These are phyloP conservation scores for Coleophoma crateriformis DNA, from an alignment of 2,329 filamentous ascomycete species.

Conservation along the genomic window DNA sequence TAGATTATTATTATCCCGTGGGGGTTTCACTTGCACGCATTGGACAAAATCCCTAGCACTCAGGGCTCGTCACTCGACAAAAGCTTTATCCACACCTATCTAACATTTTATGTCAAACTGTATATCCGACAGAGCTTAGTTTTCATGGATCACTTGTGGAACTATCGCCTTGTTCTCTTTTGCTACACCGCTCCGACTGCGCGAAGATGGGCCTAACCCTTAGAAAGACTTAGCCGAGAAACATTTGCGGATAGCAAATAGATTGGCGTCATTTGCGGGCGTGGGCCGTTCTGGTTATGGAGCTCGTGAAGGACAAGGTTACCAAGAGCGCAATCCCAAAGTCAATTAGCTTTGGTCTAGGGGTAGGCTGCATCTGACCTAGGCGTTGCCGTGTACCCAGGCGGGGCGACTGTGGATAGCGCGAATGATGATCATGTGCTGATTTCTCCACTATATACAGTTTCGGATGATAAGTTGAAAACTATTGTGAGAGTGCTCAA, in stretches of 20 bases:
- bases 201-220: too few relatives aligned
- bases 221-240: slow-evolving; percentile 10
- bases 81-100: too few relatives aligned
- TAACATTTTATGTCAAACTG: too few relatives aligned
- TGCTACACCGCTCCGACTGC: too few relatives aligned
- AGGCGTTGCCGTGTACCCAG: slow-evolving; percentile 45
- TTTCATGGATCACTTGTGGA: too few relatives aligned
- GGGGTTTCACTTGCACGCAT: too few relatives aligned
- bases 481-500: slow-evolving; percentile 37
- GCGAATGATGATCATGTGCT: slow-evolving; percentile 53
- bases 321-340: slow-evolving; percentile 38
- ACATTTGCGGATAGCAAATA: slow-evolving; percentile 33
- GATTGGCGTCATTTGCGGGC: slow-evolving; percentile 54
- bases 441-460: slow-evolving; percentile 53
- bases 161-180: too few relatives aligned
- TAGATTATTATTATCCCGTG: too few relatives aligned
- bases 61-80: too few relatives aligned
- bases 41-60: too few relatives aligned
- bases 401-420: slow-evolving; percentile 49
- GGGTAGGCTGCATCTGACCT: slow-evolving; percentile 28
- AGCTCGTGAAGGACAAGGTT: slow-evolving; percentile 42
- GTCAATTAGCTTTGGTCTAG: slow-evolving; percentile 32
- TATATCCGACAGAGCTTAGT: too few relatives aligned
- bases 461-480: slow-evolving; percentile 43
- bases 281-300: slow-evolving; percentile 47